phyloP scores from a whole-genome alignment of 2,329 filamentous ascomycete genomes.

The Macrophomina phaseolina region DNA sequence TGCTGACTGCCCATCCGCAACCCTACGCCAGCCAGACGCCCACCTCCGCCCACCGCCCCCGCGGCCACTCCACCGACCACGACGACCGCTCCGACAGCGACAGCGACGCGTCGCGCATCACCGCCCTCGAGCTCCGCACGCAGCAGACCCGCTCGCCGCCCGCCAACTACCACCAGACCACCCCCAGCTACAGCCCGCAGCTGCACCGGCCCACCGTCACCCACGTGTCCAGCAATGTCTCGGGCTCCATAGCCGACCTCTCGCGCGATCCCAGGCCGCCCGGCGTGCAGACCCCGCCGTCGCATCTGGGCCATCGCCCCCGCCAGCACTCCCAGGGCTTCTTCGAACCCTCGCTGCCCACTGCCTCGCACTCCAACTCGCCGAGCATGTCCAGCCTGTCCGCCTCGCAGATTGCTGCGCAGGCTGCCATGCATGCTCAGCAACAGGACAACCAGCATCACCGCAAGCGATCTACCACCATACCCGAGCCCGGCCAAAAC shows the following conservation, averaged over 20 bases:
- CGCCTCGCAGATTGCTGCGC: conserved; percentile 81
- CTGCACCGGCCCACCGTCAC: conserved; percentile 24
- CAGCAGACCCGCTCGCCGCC: conserved; percentile 45
- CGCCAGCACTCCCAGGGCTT: conserved; percentile 76
- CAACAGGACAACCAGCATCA: conserved; percentile 57
- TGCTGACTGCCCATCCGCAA: neutral
- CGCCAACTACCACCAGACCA: conserved; percentile 45
- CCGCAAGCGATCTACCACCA: conserved; percentile 76
- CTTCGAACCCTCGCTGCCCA: conserved; percentile 76
- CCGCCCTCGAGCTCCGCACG: conserved; percentile 39
- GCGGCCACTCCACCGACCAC: conserved; percentile 27
- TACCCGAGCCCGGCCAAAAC: conserved; percentile 60
- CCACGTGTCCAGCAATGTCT: conserved; percentile 32
- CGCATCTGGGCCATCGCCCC: conserved; percentile 59
- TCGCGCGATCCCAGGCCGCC: conserved; percentile 48
- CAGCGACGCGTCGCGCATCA: conserved; percentile 48
- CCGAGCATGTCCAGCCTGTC: conserved; percentile 57
- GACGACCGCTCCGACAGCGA: conserved; percentile 31
- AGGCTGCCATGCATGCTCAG: conserved; percentile 72
- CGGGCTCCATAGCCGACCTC: conserved; percentile 36
- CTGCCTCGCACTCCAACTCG: conserved; percentile 62
- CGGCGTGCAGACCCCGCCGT: conserved; percentile 51
- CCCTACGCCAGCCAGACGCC: conserved; percentile 18
- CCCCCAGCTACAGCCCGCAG: conserved; percentile 37
- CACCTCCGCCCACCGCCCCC: neutral